phyloP scores from a whole-genome alignment of 2,329 filamentous ascomycete species.

The Aplosporella prunicola region DNA sequence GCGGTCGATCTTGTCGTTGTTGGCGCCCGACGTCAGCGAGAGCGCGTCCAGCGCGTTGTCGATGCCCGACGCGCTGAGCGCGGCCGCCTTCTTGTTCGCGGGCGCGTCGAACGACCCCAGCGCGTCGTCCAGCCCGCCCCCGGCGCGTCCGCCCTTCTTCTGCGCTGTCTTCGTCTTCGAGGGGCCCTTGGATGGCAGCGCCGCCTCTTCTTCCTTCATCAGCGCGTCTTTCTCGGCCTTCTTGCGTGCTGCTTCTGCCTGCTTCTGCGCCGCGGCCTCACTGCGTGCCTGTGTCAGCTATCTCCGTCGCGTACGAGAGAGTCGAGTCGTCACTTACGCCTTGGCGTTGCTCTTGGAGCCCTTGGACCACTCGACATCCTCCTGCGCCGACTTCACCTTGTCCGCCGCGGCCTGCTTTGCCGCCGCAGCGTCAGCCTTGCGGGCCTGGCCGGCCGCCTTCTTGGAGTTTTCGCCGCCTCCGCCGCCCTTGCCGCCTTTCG shows the following conservation, averaged over 20 bases:
- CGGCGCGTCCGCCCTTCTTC: constrained; percentile 56
- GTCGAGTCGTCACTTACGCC: constrained; percentile 54
- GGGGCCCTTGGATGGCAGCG: constrained; percentile 48
- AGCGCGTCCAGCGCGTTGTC: constrained; percentile 89
- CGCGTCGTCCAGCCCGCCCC: constrained; percentile 62
- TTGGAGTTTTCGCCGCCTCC: constrained; percentile 64
- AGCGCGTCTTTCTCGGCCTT: constrained; percentile 87
- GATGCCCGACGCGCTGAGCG: constrained; percentile 77
- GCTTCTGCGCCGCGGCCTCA: constrained; percentile 75
- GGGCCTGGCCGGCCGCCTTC: constrained; percentile 80
- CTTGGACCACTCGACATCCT: constrained; percentile 72
- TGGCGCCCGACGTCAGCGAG: constrained; percentile 51
- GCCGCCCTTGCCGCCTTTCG: constrained; percentile 45
- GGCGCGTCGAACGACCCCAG: constrained; percentile 30
- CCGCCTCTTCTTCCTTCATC: constrained; percentile 72
- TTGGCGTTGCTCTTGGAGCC: constrained; percentile 78
- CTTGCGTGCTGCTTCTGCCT: constrained; percentile 71
- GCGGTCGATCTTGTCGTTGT: constrained; percentile 64
- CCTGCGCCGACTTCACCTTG: constrained; percentile 52
- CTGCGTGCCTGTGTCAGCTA: constrained; percentile 38
- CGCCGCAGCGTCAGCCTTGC: constrained; percentile 83
- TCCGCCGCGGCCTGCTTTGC: constrained; percentile 66
- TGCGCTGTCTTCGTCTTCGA: constrained; percentile 55
- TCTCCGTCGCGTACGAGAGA: not conserved
- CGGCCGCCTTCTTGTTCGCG: constrained; percentile 37